Conservation (phyloP, 2,329 filamentous ascomycete species). For the Fonsecaea monophora region DNA sequence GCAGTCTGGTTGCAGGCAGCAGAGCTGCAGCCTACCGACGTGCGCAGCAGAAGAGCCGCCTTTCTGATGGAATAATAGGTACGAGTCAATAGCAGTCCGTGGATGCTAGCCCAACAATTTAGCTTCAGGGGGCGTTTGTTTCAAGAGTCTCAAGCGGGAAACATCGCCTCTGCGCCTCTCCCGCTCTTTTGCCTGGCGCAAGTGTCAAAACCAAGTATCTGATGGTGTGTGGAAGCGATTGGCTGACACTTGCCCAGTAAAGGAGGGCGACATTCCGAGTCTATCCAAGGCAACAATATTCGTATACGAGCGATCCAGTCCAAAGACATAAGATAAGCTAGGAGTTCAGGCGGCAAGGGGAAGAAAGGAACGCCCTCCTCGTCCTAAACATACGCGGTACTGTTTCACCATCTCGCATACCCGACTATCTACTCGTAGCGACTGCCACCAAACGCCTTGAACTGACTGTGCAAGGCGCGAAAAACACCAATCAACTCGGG, state of each 20-base stretch:
- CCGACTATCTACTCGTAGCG: not conserved
- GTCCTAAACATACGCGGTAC: not conserved
- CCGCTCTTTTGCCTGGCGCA: not conserved
- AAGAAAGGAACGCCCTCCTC: not conserved
- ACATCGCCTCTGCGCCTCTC: not conserved
- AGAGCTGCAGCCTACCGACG: slow-evolving; percentile 10
- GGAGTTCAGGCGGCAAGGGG: slow-evolving; percentile 7
- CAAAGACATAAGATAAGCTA: not conserved
- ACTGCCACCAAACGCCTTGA: slow-evolving; percentile 1
- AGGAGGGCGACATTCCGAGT: not conserved
- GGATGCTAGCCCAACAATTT: not conserved
- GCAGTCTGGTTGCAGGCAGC: slow-evolving; percentile 29
- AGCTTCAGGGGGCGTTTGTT: slow-evolving; percentile 26
- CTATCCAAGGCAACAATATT: not conserved
- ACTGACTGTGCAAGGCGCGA: slow-evolving; percentile 7
- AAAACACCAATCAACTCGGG: slow-evolving; percentile 16
- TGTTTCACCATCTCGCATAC: slow-evolving; percentile 6
- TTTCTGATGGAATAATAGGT: not conserved
- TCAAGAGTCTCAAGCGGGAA: slow-evolving; percentile 13
- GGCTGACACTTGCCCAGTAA: slow-evolving; percentile 4
- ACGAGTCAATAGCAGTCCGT: not conserved
- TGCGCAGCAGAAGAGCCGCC: slow-evolving; percentile 1
- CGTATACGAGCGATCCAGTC: slow-evolving; percentile 16
- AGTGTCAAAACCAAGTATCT: too few relatives aligned
- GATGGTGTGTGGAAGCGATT: not conserved